phyloP scores from a whole-genome alignment of 208 protist genomes.

The Trypanosomatidae sp. region DNA sequence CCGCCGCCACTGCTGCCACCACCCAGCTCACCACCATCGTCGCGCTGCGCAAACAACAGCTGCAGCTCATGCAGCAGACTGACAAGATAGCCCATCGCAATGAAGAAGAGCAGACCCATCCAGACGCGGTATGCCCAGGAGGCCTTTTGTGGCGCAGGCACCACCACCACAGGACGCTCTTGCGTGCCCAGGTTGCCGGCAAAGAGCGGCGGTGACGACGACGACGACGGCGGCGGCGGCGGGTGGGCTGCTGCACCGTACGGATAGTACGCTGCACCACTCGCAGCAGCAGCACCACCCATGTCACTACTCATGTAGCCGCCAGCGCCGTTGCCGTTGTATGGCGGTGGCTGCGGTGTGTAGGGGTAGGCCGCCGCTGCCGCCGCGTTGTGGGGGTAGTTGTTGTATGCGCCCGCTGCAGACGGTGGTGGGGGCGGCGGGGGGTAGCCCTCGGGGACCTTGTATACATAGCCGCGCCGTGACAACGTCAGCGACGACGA shows the following conservation, averaged over 20 bases:
- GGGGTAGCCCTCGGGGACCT: constrained; percentile 12
- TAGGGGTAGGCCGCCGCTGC: too few species aligned
- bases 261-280: too few species aligned
- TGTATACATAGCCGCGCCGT: not conserved
- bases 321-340: too few species aligned
- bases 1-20: constrained; percentile 12
- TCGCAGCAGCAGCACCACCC: too few species aligned
- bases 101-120: constrained; percentile 60
- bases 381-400: constrained; percentile 2
- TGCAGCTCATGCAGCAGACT: constrained; percentile 34
- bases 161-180: constrained; percentile 64
- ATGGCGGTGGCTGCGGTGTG: constrained; percentile 4
- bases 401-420: not conserved
- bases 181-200: constrained; percentile 50
- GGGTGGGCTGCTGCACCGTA: constrained; percentile 5
- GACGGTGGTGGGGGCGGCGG: constrained; percentile 22
- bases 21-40: constrained; percentile 13
- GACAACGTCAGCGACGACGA: not conserved
- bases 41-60: constrained; percentile 10
- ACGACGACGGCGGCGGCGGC: constrained; percentile 5
- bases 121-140: constrained; percentile 51
- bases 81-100: constrained; percentile 44
- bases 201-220: constrained; percentile 3
- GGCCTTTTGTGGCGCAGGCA: constrained; percentile 45
- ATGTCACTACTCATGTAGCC: too few species aligned